A percentile compares a stretch with the other conserved stretches of the same genome.
Conservation (phyloP, 805 yeast genomes). For the Nakazawaea sp. region DNA sequence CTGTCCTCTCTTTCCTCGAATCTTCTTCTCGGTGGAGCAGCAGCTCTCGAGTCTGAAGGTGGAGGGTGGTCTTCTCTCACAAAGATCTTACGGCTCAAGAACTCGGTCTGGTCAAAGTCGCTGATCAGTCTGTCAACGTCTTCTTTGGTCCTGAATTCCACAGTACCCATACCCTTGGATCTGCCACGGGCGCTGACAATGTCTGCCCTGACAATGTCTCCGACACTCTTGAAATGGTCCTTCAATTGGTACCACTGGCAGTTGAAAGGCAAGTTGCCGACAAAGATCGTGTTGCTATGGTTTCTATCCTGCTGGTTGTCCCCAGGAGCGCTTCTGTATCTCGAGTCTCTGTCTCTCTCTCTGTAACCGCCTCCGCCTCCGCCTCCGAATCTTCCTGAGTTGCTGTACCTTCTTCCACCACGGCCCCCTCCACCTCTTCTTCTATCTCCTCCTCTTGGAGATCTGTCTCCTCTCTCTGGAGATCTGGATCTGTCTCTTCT, state of each 20-base stretch:
- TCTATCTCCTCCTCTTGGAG: constrained; percentile 21
- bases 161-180: constrained; percentile 88
- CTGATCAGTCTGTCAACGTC: constrained; percentile 69
- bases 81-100: constrained; percentile 72
- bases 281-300: constrained; percentile 61
- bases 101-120: constrained; percentile 56
- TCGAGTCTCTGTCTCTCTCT: constrained; percentile 9
- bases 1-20: constrained; percentile 19
- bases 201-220: constrained; percentile 74
- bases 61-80: constrained; percentile 91
- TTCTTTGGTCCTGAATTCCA: constrained; percentile 61
- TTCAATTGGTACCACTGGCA: constrained; percentile 53
- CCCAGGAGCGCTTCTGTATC: constrained; percentile 23
- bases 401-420: constrained; percentile 12
- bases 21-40: constrained; percentile 5
- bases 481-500: constrained; percentile 27
- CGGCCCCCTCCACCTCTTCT: constrained; percentile 19
- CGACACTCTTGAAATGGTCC: constrained; percentile 51
- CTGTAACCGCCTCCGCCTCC: constrained; percentile 3
- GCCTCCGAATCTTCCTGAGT: constrained; percentile 2
- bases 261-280: constrained; percentile 68
- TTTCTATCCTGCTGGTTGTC: constrained; percentile 41
- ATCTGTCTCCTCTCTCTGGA: constrained; percentile 20
- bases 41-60: constrained; percentile 34
- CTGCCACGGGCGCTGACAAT: constrained; percentile 73